Conservation (phyloP, 2,329 filamentous ascomycete species). For the Paraphoma chrysanthemicola region DNA sequence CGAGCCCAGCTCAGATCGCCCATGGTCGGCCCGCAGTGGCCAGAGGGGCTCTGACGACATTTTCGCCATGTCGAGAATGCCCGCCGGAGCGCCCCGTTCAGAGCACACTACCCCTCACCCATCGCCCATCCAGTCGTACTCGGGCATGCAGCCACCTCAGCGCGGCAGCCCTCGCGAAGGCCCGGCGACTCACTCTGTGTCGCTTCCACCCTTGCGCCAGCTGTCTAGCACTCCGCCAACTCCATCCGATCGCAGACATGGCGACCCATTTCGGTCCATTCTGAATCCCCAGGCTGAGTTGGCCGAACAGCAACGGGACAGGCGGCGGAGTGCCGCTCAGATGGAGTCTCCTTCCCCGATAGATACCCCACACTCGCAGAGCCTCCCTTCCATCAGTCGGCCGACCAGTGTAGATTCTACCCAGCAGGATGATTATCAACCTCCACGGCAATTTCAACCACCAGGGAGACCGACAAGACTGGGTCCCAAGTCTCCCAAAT, state of each 20-base stretch:
- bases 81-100: constrained; percentile 29
- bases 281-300: constrained; percentile 53
- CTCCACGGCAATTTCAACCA: constrained; percentile 33
- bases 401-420: constrained; percentile 43
- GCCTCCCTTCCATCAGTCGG: constrained; percentile 44
- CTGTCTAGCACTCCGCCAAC: constrained; percentile 45
- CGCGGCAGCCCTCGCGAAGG: constrained; percentile 28
- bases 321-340: constrained; percentile 52
- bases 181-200: constrained; percentile 19
- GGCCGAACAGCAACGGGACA: constrained; percentile 34
- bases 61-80: constrained; percentile 37
- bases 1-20: constrained; percentile 39
- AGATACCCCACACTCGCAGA: constrained; percentile 44
- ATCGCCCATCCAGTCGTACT: constrained; percentile 33
- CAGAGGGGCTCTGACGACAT: constrained; percentile 43
- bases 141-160: constrained; percentile 36
- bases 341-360: constrained; percentile 52
- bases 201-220: constrained; percentile 43
- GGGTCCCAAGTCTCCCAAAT: constrained; percentile 63
- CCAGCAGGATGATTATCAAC: constrained; percentile 30
- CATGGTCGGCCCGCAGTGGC: constrained; percentile 42
- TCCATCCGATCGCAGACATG: constrained; percentile 36
- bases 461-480: constrained; percentile 51
- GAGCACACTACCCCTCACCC: constrained; percentile 35
- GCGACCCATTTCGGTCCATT: constrained; percentile 52